These are phyloP conservation scores for Mycosphaerella arachidis DNA, from an alignment of 2,329 filamentous ascomycete genomes.

Conservation along the genomic window DNA sequence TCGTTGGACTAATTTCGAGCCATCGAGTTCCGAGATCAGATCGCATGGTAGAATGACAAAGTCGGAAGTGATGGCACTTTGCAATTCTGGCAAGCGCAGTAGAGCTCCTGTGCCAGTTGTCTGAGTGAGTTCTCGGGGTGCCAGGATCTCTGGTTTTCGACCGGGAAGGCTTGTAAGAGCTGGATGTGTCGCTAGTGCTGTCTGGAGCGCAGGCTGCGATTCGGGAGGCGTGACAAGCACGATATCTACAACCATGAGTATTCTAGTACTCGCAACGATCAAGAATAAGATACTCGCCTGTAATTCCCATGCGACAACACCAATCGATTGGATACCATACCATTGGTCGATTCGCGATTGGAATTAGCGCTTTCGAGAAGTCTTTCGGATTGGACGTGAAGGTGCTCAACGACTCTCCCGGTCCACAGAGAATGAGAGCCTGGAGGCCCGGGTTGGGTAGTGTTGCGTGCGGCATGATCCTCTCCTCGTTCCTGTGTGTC, in stretches of 20 bases:
- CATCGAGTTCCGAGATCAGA: constrained; percentile 82
- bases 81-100: constrained; percentile 76
- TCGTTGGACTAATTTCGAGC: constrained; percentile 75
- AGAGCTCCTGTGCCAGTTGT: constrained; percentile 88
- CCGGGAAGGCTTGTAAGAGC: constrained; percentile 68
- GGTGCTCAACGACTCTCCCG: constrained; percentile 74
- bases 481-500: too few species aligned
- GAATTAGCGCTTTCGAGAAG: constrained; percentile 75
- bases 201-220: constrained; percentile 61
- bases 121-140: constrained; percentile 69
- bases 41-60: constrained; percentile 92
- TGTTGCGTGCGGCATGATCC: constrained; percentile 67
- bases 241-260: constrained; percentile 36
- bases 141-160: constrained; percentile 69
- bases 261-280: background rate
- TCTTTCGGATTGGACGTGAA: constrained; percentile 77
- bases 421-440: constrained; percentile 77
- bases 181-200: constrained; percentile 72
- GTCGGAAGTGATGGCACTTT: constrained; percentile 71
- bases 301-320: constrained; percentile 75
- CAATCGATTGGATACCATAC: constrained; percentile 86
- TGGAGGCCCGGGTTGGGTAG: constrained; percentile 74
- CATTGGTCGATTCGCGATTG: constrained; percentile 81
- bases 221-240: constrained; percentile 55
- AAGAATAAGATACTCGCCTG: constrained; percentile 45